Evolutionary conservation across 768 basidiomycete species (phyloP).

Genomic region (Fibroporia radiculosa): DNA sequence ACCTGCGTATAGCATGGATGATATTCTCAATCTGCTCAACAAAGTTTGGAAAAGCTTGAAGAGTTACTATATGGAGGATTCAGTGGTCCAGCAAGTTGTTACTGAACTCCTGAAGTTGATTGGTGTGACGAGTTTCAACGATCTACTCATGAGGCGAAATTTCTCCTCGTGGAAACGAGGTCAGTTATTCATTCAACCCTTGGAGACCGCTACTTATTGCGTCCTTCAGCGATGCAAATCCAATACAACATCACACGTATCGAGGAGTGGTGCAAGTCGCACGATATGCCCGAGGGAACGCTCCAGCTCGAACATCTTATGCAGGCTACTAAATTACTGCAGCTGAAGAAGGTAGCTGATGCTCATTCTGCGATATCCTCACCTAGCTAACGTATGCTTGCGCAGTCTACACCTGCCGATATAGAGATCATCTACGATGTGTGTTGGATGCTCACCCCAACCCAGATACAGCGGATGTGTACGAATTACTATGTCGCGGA

Average conservation of each 20-base stretch:
- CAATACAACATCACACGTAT: constrained; percentile 98
- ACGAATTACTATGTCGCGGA: constrained; percentile 98
- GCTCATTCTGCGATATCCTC: background rate
- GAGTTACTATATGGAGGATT: constrained; percentile 97
- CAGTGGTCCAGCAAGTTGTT: constrained; percentile 90
- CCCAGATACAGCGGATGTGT: constrained; percentile 99
- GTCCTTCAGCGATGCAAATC: constrained; percentile 89
- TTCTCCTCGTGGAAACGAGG: constrained; percentile 99
- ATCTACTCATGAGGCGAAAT: constrained; percentile 95
- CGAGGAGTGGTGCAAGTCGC: constrained; percentile 99
- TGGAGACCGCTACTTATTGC: too few species aligned
- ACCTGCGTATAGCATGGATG: constrained; percentile 97
- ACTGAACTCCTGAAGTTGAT: constrained; percentile 94
- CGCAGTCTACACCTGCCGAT: constrained; percentile 82
- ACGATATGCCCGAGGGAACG: constrained; percentile 98
- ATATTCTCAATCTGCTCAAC: constrained; percentile 92
- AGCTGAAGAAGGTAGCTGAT: constrained; percentile 82
- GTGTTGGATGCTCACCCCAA: constrained; percentile 99
- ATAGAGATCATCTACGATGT: constrained; percentile 99
- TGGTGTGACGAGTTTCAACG: constrained; percentile 96
- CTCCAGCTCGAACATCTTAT: constrained; percentile 97
- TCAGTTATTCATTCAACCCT: constrained; percentile 35
- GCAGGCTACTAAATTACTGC: constrained; percentile 97
- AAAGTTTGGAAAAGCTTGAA: constrained; percentile 98
- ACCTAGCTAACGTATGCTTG: constrained; percentile 8